Base-by-base conservation (phyloP, 2,329 filamentous ascomycete species). In the Fonsecaea erecta region DNA sequence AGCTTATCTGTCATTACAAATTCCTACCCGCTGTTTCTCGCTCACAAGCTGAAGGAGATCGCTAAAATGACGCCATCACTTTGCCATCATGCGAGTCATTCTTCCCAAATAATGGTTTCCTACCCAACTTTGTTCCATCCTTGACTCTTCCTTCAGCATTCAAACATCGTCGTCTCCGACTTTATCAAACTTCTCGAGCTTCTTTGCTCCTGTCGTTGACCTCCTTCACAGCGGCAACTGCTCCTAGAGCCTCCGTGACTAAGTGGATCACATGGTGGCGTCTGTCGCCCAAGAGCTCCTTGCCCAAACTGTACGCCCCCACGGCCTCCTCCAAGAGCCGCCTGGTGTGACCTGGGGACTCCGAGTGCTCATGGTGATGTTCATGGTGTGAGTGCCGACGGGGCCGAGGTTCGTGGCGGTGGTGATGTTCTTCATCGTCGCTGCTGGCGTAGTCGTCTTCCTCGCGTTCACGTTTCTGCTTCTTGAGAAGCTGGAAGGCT, bases 201-300 rank as follows among this genome's bases (percentile, higher is more conserved):
- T 48, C 43, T 48, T 48, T 87, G 90, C 9, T 11, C 43, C 43
- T 48, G 7, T 48, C 18, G 21, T 24, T 48, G 73, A 83, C 90
- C 11, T 71, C 12, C 16, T 69, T 40, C 62, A 67, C 11, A 3
- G 56, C 40, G 21, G 34, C 56, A 21, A 59, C 56, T 14, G 56
- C 56, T 30, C 56, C 56, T 28, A 59, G 21, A n/a, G 56, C 56
- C 30, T 59, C 56, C 1, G 35, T 43, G 43, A 59, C 43, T 21
- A 59, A 24, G 30, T 59, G 56, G 43, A 48, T 40, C 6, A 59
- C 40, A 51, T 59, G 56, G 9, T 59, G 56, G 26, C 56, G 21
- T 37, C 30, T 43, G 35, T 59, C 56, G 24, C 56, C 56, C 34
- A 59, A 24, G 21, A 59, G 35, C 18, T 59, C 56, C 21, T 59